These are phyloP conservation scores for Lepidium didymum DNA, from an alignment of 345 rosid genomes.

Conservation along the genomic window DNA sequence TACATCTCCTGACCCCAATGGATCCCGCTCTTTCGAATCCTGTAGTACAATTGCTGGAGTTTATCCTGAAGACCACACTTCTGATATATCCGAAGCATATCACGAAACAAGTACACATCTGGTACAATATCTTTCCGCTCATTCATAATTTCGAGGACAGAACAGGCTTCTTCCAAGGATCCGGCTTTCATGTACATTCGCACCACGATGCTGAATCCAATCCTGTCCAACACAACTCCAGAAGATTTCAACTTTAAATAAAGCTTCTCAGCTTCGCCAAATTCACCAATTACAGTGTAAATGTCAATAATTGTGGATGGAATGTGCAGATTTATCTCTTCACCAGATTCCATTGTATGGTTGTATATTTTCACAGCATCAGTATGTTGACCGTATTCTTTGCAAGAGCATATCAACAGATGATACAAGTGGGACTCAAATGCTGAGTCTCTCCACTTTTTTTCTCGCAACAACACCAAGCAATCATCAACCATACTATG, in stretches of 20 bases:
- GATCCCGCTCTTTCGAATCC: conserved; percentile 49
- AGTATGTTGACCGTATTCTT: conserved; percentile 54
- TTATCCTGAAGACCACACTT: conserved; percentile 52
- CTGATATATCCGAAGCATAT: conserved; percentile 86
- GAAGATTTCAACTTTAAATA: conserved; percentile 59
- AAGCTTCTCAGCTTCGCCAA: conserved; percentile 55
- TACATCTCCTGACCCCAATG: conserved; percentile 89
- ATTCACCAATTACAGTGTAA: conserved; percentile 46
- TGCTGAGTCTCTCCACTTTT: conserved; percentile 60
- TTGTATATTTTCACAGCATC: conserved; percentile 60
- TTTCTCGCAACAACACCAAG: conserved; percentile 47
- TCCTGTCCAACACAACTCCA: conserved; percentile 55
- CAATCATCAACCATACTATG: conserved; percentile 62
- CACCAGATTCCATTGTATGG: conserved; percentile 35
- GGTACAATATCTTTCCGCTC: conserved; percentile 54
- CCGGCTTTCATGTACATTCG: conserved; percentile 83
- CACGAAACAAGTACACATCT: conserved; percentile 61
- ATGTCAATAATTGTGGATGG: conserved; percentile 74
- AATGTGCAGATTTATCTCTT: conserved; percentile 59
- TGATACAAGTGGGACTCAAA: conserved; percentile 85
- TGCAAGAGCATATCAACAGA: conserved; percentile 77
- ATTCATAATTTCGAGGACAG: conserved; percentile 67
- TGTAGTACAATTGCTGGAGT: conserved; percentile 45
- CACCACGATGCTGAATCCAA: conserved; percentile 65
- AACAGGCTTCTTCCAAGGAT: conserved; percentile 58